Evolutionary conservation across 306 rosid species (phyloP).

Genomic region (Canavalia ensiformis): DNA sequence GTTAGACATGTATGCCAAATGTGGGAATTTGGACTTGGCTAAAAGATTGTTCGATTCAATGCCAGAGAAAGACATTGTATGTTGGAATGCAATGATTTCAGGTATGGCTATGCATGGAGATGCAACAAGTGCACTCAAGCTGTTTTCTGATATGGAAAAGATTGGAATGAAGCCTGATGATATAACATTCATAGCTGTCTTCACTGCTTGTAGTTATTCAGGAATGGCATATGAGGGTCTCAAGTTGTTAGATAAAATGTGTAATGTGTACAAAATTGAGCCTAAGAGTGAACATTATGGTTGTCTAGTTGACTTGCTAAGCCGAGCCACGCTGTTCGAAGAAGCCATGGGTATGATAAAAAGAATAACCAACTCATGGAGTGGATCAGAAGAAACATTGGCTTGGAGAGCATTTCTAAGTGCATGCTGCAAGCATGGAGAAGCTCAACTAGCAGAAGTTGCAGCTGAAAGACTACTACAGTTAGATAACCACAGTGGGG

Average conservation of each 20-base stretch:
- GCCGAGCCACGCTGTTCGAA: slow-evolving; percentile 67
- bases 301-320: slow-evolving; percentile 76
- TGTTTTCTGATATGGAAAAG: slow-evolving; percentile 69
- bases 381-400: slow-evolving; percentile 60
- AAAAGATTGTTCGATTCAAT: slow-evolving; percentile 56
- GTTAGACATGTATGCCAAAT: slow-evolving; percentile 85
- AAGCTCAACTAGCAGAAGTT: slow-evolving; percentile 63
- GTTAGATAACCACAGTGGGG: slow-evolving; percentile 66
- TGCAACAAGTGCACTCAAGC: slow-evolving; percentile 63
- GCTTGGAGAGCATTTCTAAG: slow-evolving; percentile 90
- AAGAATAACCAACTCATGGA: slow-evolving; percentile 50
- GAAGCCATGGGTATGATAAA: slow-evolving; percentile 68
- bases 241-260: slow-evolving; percentile 66
- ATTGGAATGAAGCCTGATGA: slow-evolving; percentile 63
- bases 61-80: slow-evolving; percentile 61
- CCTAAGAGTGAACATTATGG: slow-evolving; percentile 77
- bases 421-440: slow-evolving; percentile 76
- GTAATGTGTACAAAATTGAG: slow-evolving; percentile 54
- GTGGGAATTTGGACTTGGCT: slow-evolving; percentile 70
- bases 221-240: slow-evolving; percentile 70
- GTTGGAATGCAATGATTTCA: slow-evolving; percentile 88
- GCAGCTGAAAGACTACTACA: slow-evolving; percentile 63
- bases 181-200: slow-evolving; percentile 75
- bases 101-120: slow-evolving; percentile 81
- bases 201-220: slow-evolving; percentile 81